Evolutionary conservation across 2,329 filamentous ascomycete species (phyloP).

Genomic region (Apiospora kogelbergensis): DNA sequence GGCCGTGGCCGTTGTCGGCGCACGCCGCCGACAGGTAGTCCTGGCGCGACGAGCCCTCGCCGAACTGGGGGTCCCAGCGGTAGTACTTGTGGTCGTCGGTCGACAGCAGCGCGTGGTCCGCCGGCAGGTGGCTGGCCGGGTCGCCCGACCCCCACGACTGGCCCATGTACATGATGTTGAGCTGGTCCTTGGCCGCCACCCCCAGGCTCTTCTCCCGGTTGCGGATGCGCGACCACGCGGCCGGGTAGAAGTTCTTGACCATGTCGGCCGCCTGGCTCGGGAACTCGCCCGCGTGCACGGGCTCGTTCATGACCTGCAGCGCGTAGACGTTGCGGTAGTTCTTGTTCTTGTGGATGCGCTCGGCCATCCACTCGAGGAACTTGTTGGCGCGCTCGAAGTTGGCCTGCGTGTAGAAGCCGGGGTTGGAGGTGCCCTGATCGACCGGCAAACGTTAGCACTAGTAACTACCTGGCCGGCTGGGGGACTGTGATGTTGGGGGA

Average conservation of each 20-base stretch:
- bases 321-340: constrained; percentile 50
- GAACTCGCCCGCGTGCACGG: constrained; percentile 31
- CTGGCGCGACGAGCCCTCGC: constrained; percentile 40
- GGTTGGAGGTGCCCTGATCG: constrained; percentile 9
- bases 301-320: constrained; percentile 53
- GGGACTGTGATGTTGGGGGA: neutral
- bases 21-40: constrained; percentile 43
- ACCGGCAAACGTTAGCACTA: neutral
- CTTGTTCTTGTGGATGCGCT: constrained; percentile 41
- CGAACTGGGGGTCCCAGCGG: constrained; percentile 42
- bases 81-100: constrained; percentile 30
- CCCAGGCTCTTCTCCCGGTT: constrained; percentile 39
- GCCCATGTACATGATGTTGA: constrained; percentile 43
- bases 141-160: constrained; percentile 50
- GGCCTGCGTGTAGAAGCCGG: constrained; percentile 49
- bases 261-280: constrained; percentile 30
- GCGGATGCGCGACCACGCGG: constrained; percentile 43
- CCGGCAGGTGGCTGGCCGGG: constrained; percentile 38
- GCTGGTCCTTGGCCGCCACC: constrained; percentile 35
- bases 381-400: constrained; percentile 49
- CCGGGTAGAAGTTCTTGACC: constrained; percentile 45
- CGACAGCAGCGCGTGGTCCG: constrained; percentile 34
- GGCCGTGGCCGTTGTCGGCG: constrained; percentile 39
- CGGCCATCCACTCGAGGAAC: constrained; percentile 50
- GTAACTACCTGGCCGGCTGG: too few relatives aligned